Evolutionary conservation across 2,329 filamentous ascomycete species (phyloP), one percentile per base, ranked within the genome.

Genomic region (Sporothrix euskadiensis): DNA sequence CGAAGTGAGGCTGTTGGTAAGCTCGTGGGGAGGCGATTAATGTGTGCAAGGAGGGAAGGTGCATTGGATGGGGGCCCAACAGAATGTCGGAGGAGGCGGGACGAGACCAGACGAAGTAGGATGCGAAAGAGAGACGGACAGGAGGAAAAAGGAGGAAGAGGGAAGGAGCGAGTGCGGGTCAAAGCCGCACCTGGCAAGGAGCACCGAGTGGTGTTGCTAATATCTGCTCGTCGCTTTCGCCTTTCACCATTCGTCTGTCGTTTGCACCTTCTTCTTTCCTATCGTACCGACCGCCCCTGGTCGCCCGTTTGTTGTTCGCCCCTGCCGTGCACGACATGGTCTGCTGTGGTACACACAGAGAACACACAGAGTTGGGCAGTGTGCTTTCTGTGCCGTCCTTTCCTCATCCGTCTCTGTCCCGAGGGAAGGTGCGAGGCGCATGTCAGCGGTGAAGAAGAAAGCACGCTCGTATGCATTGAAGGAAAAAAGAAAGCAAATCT

Each of bases 141-240:
- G 8, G 32, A 63, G 32, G 12, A 8, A 39, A 30, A 19, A 26
- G 26, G 30, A 39, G 12, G 26, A 5, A 59, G 56, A 41, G 10
- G 39, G n/a, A 65, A 65, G 61, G 61, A 65, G n/a, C 39, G n/a
- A 47, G 39, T 39, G 61, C 39, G n/a, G 61, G 16, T 65, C 14
- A n/a, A 65, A 44, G n/a, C 35, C 61, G 61, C 39, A n/a, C 19
- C 35, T 19, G 59, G 59, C 32, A 41, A 22, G 32, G 41, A 22
- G 16, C 7, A 63, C 59, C 32, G 59, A 63, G 35, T 22, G 35
- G 35, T 41, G 35, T n/a, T 63, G 35, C 59, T 8, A 44, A 44
- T 63, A 44, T 44, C 35, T 59, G 56, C 26, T 59, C 56, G 30
- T 59, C 26, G 19, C 56, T 59, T 35, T 16, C 54, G 10, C 5